Evolutionary conservation across 2,329 filamentous ascomycete species (phyloP).

Genomic region (Iodosphaeria phyllophila): DNA sequence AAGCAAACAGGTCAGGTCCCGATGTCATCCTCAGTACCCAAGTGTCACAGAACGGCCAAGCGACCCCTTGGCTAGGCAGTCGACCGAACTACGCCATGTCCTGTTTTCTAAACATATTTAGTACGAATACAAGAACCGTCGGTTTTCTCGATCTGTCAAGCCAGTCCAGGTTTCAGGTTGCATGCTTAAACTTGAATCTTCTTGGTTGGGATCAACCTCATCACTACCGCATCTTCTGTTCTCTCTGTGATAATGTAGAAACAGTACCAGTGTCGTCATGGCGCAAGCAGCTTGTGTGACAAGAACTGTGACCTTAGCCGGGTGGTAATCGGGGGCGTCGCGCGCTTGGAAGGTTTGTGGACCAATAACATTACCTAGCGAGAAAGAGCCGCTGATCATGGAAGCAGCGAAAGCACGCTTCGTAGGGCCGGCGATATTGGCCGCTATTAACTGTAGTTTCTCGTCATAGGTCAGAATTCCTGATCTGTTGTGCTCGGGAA

Average conservation of each 20-base stretch:
- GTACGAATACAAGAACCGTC: conserved; percentile 5
- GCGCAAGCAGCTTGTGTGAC: conserved; percentile 14
- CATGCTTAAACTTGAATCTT: conserved; percentile 2
- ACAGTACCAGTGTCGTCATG: conserved; percentile 5
- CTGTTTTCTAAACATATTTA: no score
- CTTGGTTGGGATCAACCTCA: conserved; percentile 2
- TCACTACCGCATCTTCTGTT: conserved; percentile 3
- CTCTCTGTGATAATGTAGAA: conserved; percentile 7
- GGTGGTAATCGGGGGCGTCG: conserved; percentile 31
- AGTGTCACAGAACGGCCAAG: no score
- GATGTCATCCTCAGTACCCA: no score
- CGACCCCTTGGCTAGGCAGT: no score
- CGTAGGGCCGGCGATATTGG: neutral
- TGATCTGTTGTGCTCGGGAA: conserved; percentile 16
- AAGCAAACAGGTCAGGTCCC: no score
- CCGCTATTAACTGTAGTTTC: neutral
- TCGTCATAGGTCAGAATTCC: conserved; percentile 1
- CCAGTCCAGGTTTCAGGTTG: no score
- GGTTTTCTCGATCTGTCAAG: conserved; percentile 4
- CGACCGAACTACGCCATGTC: no score
- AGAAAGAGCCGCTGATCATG: no score
- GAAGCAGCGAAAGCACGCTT: neutral
- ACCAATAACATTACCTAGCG: conserved; percentile 18
- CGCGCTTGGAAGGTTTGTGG: conserved; percentile 34
- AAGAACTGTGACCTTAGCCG: conserved; percentile 35